A percentile compares a stretch with the other conserved stretches of the same genome.
Evolutionary conservation across 345 rosid genomes (phyloP).

Genomic region (Murraya paniculata): DNA sequence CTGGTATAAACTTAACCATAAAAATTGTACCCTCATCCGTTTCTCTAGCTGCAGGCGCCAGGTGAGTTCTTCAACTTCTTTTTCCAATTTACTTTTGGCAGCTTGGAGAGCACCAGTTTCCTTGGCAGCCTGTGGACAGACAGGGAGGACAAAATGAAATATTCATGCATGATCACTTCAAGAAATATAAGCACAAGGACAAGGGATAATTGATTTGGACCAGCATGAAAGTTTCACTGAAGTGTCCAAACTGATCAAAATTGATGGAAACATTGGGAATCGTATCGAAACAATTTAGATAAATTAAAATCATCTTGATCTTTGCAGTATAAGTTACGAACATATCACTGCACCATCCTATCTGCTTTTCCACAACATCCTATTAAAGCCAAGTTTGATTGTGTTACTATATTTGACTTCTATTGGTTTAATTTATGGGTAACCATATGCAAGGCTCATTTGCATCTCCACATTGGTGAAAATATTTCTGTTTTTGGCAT

Average conservation of each 20-base stretch:
- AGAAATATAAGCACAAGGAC: neutral
- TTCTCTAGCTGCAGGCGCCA: constrained; percentile 81
- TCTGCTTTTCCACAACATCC: neutral
- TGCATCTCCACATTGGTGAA: neutral
- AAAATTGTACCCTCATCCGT: constrained; percentile 61
- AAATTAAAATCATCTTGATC: neutral
- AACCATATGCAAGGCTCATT: neutral
- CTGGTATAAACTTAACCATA: neutral
- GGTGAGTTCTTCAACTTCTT: constrained; percentile 90
- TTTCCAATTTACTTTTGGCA: constrained; percentile 87
- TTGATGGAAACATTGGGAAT: neutral
- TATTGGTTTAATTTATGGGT: neutral
- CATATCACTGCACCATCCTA: too few species aligned
- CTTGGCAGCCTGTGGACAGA: constrained; percentile 73
- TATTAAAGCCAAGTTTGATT: neutral
- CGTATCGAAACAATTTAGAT: neutral
- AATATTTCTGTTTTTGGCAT: neutral
- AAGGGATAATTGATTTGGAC: neutral
- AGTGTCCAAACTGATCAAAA: neutral
- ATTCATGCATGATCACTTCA: neutral
- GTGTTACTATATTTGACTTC: neutral
- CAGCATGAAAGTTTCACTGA: neutral
- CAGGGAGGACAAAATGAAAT: constrained; percentile 15
- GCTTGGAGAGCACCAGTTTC: constrained; percentile 97
- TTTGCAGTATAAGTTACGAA: neutral